Base-by-base conservation (phyloP, 306 rosid species). In the Vigna mungo region DNA sequence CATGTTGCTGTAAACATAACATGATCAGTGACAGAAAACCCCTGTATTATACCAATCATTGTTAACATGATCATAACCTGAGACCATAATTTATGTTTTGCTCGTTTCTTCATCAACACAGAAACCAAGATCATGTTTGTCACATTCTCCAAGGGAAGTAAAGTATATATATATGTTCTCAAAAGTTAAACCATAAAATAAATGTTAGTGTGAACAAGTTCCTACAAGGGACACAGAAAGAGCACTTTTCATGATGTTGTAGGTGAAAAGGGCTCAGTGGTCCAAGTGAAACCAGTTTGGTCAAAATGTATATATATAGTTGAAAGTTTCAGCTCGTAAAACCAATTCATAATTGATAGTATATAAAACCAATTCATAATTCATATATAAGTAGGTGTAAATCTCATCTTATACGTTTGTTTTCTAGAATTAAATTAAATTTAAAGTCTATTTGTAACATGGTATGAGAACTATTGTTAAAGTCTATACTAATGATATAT, bases 41-140 rank as follows among this genome's bases (percentile, higher is more conserved):
- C 20, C 64, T 72, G 75, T 71, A 58, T 17, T 11, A 74, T 84
- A 63, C 27, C 73, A 65, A 81, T 81, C 79, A 67, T n/a, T 65
- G 66, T 75, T 71, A 39, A 63, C 79, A 52, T 82, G 73, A 52
- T 71, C 41, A 76, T 71, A 75, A 70, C 30, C 46, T 54, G 53
- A 61, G 68, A 54, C 46, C 54, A 30, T 36, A 64, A 20, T 64
- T 13, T 21, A 7, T 66, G 61, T 69, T 53, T 71, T 37, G n/a
- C 34, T 54, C 10, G 72, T 52, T 61, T 75, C 21, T 74, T 83
- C 64, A 41, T 74, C 27, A 39, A 74, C 51, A 56, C 13, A 39
- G 59, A 59, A 32, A 41, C 16, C 34, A 39, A 41, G 30, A 32
- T 46, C 9, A 3, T 70, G 10, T 54, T 30, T 74, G 59, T 41